These are phyloP conservation scores for Cyamopsis tetragonoloba DNA, from an alignment of 306 rosid species.

Conservation along the genomic window DNA sequence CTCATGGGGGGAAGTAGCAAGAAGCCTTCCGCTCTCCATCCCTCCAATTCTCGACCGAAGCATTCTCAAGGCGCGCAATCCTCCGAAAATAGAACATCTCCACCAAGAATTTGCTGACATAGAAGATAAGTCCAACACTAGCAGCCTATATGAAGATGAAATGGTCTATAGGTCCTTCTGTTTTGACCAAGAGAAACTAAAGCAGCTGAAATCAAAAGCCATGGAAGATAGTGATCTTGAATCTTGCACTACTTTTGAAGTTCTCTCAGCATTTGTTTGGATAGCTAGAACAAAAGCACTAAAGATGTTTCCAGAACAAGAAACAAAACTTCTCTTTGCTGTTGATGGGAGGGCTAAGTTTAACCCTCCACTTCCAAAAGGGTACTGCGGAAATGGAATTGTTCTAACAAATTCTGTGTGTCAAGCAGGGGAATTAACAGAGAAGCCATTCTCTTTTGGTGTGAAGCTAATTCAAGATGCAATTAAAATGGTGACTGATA, in stretches of 20 bases:
- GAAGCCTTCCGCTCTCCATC: slow-evolving; percentile 54
- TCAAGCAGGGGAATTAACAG: slow-evolving; percentile 59
- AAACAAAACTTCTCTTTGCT: slow-evolving; percentile 86
- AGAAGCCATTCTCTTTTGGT: slow-evolving; percentile 53
- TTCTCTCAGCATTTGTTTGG: slow-evolving; percentile 90
- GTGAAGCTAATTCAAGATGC: slow-evolving; percentile 74
- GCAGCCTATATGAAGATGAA: slow-evolving; percentile 49
- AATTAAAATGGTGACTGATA: slow-evolving; percentile 56
- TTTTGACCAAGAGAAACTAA: slow-evolving; percentile 65
- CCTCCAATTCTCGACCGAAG: slow-evolving; percentile 65
- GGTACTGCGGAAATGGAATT: slow-evolving; percentile 79
- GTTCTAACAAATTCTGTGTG: slow-evolving; percentile 66
- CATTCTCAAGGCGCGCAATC: slow-evolving; percentile 55
- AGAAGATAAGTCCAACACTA: slow-evolving; percentile 56
- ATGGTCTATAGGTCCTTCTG: slow-evolving; percentile 68
- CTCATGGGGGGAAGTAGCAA: slow-evolving; percentile 81
- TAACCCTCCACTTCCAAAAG: slow-evolving; percentile 67
- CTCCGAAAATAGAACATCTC: slow-evolving; percentile 49
- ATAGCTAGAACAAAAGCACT: slow-evolving; percentile 70
- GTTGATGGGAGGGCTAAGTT: slow-evolving; percentile 75
- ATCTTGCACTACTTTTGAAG: slow-evolving; percentile 71
- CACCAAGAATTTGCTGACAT: slow-evolving; percentile 85
- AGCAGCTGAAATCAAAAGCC: slow-evolving; percentile 53
- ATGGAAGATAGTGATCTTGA: slow-evolving; percentile 59
- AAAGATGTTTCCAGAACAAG: slow-evolving; percentile 51